Evolutionary conservation across 2,329 filamentous ascomycete genomes (phyloP), one percentile per base, ranked within the genome.

Genomic region (Catunica adiposa): DNA sequence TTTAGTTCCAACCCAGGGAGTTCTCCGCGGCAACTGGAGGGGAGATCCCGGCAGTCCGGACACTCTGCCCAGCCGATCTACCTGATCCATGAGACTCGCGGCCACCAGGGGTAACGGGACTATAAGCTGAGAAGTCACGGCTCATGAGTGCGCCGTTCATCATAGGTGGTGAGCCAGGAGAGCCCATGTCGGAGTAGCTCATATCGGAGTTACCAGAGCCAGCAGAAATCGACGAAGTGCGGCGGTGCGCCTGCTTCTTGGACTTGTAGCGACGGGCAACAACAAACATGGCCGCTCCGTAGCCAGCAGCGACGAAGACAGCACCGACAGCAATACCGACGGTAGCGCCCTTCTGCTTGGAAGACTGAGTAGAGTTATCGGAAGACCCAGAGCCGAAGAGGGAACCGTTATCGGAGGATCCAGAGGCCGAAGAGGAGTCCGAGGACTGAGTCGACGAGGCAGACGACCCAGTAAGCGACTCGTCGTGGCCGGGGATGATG

Each of bases 231-330:
- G 87, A 94, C 74, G 81, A 87, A 54, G 83, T 75, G 58, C 88
- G 85, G 64, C 82, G 78, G 70, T 94, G 86, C 53, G 80, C 73
- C 66, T 84, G 79, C 70, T 81, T 84, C 76, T 85, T 88, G 72
- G 85, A 83, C 75, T 89, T 87, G 77, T 95, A 95, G 59, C 89
- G 80, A 59, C 89, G 83, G 52, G 89, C 89, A 61, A 95, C 80
- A 64, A 92, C 82, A 72, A 95, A 90, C 89, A 96, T 95, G 67
- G 87, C 89, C 11, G 85, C 86, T 64, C 89, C 89, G 62, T 95
- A 95, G n/a, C 88, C 82, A 53, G 83, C 84, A 44, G 86, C 87
- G 64, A 89, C 82, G 46, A 79, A 78, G 31, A 89, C 79, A 25
- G 86, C 84, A 63, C 86, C 87, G 22, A 87, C 75, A 56, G 84